Conservation (phyloP, 139 green algal species). For the Ettlia oleoabundans region DNA sequence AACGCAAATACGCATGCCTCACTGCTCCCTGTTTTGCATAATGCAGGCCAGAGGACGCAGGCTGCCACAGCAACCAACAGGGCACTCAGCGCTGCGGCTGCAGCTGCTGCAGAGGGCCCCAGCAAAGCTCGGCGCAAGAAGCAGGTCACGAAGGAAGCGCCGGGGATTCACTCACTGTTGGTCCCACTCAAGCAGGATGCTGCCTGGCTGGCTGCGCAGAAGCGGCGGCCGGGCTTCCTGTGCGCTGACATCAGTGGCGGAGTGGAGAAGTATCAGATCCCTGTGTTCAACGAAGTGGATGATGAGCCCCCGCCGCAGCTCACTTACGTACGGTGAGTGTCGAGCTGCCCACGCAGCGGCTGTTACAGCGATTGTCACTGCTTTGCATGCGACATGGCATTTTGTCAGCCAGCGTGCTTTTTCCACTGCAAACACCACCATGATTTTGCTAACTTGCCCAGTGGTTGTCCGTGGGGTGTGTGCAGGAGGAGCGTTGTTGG, state of each 20-base stretch:
- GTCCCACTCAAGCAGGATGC: neutral
- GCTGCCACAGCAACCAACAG: neutral
- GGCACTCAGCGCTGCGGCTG: neutral
- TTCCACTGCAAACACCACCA: no score
- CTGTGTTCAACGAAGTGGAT: constrained; percentile 61
- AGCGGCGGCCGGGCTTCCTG: neutral
- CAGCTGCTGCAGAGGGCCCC: neutral
- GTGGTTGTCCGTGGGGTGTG: neutral
- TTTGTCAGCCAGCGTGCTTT: no score
- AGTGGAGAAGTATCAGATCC: constrained; percentile 52
- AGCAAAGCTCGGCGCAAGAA: no score
- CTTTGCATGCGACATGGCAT: no score
- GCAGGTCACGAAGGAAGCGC: neutral
- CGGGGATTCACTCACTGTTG: neutral
- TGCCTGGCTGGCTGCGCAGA: neutral
- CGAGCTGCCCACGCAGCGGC: no score
- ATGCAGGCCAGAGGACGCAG: neutral
- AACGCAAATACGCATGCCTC: no score
- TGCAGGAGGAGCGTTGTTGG: neutral
- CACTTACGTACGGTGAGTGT: constrained; percentile 42
- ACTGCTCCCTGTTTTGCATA: neutral
- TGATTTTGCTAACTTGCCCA: no score
- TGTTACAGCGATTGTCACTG: no score
- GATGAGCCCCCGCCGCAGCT: constrained; percentile 33
- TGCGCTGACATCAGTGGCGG: constrained; percentile 42